These are phyloP conservation scores for Ascochyta fabae DNA, from an alignment of 2,329 filamentous ascomycete species.

Conservation along the genomic window DNA sequence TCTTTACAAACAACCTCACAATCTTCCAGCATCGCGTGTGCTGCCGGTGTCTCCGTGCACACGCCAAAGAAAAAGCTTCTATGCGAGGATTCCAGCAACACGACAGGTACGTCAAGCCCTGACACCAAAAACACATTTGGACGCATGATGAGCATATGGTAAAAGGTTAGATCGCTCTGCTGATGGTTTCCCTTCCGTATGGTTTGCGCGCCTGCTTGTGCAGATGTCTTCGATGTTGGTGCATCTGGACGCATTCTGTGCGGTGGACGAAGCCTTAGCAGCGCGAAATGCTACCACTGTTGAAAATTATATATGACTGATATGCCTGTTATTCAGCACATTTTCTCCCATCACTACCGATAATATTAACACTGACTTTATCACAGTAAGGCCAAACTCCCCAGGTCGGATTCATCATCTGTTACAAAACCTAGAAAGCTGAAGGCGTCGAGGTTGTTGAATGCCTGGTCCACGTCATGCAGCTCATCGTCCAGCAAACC, in stretches of 20 bases:
- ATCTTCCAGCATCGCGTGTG: no score
- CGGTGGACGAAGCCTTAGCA: conserved; percentile 32
- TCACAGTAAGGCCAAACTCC: background rate
- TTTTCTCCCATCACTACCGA: background rate
- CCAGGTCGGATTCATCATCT: background rate
- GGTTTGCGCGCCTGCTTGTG: background rate
- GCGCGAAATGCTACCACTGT: conserved; percentile 34
- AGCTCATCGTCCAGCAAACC: background rate
- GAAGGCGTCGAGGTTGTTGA: background rate
- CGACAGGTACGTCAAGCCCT: background rate
- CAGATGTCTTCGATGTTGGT: conserved; percentile 2
- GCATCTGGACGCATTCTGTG: conserved; percentile 4
- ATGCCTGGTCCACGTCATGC: background rate
- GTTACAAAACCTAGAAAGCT: background rate
- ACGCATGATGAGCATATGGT: conserved; percentile 39
- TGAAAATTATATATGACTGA: conserved; percentile 33
- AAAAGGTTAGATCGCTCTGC: conserved; percentile 44
- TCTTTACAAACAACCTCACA: no score
- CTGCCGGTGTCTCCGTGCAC: background rate
- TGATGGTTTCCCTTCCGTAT: conserved; percentile 31
- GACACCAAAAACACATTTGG: background rate
- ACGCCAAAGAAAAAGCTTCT: background rate
- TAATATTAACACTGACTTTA: background rate
- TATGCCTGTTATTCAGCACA: background rate
- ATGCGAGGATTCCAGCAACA: background rate